Conservation (phyloP, 148 eudicot genomes). For the Bassia scoparia region DNA sequence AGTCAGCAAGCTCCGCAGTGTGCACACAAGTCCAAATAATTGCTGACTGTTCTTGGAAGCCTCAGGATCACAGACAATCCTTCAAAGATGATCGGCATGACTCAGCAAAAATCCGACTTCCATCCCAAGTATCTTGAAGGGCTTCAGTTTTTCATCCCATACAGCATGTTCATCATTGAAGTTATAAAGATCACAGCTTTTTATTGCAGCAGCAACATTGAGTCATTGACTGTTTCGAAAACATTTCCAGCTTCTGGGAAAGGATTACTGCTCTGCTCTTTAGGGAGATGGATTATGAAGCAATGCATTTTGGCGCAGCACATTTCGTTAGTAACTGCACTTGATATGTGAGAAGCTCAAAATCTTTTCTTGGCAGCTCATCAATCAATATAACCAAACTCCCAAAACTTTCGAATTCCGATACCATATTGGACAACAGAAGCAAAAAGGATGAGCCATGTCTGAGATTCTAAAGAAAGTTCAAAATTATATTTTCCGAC, state of each 20-base stretch:
- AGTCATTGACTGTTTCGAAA: constrained; percentile 46
- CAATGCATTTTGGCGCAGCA: constrained; percentile 40
- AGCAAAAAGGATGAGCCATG: neutral
- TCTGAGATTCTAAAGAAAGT: neutral
- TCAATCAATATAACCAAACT: constrained; percentile 37
- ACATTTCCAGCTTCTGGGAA: constrained; percentile 49
- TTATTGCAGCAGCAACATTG: constrained; percentile 41
- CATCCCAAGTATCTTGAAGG: constrained; percentile 55
- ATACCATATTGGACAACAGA: neutral
- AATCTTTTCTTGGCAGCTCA: constrained; percentile 42
- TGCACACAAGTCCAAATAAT: constrained; percentile 34
- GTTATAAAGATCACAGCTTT: constrained; percentile 38
- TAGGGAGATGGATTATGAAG: constrained; percentile 48
- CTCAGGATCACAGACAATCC: constrained; percentile 38
- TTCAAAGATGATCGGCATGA: constrained; percentile 33
- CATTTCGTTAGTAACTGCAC: constrained; percentile 44
- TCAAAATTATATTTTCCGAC: neutral
- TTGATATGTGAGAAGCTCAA: constrained; percentile 44
- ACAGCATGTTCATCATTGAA: constrained; percentile 32
- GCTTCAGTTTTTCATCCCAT: constrained; percentile 50
- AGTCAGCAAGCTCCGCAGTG: constrained; percentile 19
- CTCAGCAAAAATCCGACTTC: constrained; percentile 47
- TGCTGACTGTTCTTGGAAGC: constrained; percentile 30
- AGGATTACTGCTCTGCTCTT: constrained; percentile 33
- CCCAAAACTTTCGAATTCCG: constrained; percentile 9